Evolutionary conservation across 345 rosid genomes (phyloP).

Genomic region (Noccaea caerulescens): DNA sequence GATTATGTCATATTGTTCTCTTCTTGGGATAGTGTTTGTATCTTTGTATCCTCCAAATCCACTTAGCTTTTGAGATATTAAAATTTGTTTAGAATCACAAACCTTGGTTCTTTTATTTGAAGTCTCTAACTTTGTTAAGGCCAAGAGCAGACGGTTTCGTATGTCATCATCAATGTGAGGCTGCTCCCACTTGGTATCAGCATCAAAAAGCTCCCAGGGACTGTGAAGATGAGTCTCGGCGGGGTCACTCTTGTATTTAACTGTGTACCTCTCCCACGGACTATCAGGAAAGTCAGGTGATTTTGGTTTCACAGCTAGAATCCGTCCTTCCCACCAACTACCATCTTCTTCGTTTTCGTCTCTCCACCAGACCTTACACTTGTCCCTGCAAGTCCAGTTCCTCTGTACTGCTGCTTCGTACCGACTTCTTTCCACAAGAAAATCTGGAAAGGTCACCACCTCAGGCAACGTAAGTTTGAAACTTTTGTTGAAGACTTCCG

Average conservation of each 20-base stretch:
- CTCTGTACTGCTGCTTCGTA: slow-evolving; percentile 76
- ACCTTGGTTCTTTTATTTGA: slow-evolving; percentile 68
- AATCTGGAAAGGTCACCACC: slow-evolving; percentile 86
- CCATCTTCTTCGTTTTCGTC: slow-evolving; percentile 84
- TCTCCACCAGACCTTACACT: slow-evolving; percentile 97
- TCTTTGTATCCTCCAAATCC: slow-evolving; percentile 17
- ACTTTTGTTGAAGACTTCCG: slow-evolving; percentile 54
- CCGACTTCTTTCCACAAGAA: slow-evolving; percentile 93
- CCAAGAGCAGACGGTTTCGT: slow-evolving; percentile 57
- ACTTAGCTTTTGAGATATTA: slow-evolving; percentile 13
- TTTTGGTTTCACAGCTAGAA: slow-evolving; percentile 70
- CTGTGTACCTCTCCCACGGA: slow-evolving; percentile 92
- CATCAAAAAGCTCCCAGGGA: slow-evolving; percentile 99
- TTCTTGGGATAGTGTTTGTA: slow-evolving; percentile 7
- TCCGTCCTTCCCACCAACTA: slow-evolving; percentile 95
- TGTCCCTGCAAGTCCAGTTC: slow-evolving; percentile 90
- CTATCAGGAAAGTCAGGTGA: slow-evolving; percentile 78
- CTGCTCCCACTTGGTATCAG: slow-evolving; percentile 68
- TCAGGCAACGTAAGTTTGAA: slow-evolving; percentile 85
- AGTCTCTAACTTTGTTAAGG: slow-evolving; percentile 64
- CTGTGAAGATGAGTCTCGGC: slow-evolving; percentile 79
- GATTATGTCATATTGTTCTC: slow-evolving; percentile 20
- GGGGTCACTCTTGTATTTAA: slow-evolving; percentile 82
- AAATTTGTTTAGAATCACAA: slow-evolving; percentile 22
- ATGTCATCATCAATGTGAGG: slow-evolving; percentile 66